These are phyloP conservation scores for Alternaria angustiovoidea DNA, from an alignment of 2,329 filamentous ascomycete species.

Conservation along the genomic window DNA sequence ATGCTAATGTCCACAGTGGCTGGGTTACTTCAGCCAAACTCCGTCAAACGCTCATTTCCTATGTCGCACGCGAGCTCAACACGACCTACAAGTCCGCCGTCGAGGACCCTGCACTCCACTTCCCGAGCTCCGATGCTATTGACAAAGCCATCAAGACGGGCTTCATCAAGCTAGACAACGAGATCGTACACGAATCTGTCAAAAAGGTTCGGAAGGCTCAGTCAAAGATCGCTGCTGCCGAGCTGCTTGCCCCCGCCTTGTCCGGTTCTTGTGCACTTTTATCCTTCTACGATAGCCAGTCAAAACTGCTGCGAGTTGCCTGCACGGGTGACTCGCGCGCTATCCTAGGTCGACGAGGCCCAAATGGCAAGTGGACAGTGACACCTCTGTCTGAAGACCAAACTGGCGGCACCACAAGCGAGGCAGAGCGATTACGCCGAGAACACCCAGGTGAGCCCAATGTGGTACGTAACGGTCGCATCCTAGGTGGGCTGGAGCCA, in stretches of 20 bases:
- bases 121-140: conserved; percentile 80
- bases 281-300: conserved; percentile 91
- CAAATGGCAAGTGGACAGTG: conserved; percentile 89
- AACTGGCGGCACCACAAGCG: conserved; percentile 86
- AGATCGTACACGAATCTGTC: conserved; percentile 93
- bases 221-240: conserved; percentile 88
- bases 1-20: conserved; percentile 64
- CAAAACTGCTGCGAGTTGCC: conserved; percentile 88
- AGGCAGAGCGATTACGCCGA: conserved; percentile 80
- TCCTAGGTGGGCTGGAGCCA: conserved; percentile 90
- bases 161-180: conserved; percentile 87
- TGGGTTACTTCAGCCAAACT: conserved; percentile 98
- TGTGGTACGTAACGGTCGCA: conserved; percentile 86
- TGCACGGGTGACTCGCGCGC: conserved; percentile 97
- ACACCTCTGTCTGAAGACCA: conserved; percentile 91
- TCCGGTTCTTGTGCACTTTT: conserved; percentile 97
- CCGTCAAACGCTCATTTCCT: conserved; percentile 88
- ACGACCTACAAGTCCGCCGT: conserved; percentile 82
- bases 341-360: conserved; percentile 80
- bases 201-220: conserved; percentile 88
- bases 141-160: conserved; percentile 92
- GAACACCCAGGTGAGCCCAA: conserved; percentile 90
- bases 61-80: conserved; percentile 92
- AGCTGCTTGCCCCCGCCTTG: conserved; percentile 88
- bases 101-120: conserved; percentile 62